Evolutionary conservation across 1,139 yeast species (phyloP).

Genomic region (Wickerhamomyces sp.): DNA sequence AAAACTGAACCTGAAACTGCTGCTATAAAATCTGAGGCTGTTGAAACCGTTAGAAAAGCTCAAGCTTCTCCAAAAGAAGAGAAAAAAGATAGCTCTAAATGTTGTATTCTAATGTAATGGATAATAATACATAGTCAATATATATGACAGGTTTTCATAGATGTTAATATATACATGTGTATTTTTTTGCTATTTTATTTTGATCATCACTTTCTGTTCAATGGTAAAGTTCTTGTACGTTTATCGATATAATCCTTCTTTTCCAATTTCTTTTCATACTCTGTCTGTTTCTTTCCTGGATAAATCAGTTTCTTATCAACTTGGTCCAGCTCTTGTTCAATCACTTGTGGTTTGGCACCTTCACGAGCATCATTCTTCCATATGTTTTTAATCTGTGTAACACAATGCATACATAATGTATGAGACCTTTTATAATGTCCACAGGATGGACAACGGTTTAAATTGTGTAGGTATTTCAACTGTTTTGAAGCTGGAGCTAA

Average conservation of each 20-base stretch:
- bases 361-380: slow-evolving; percentile 54
- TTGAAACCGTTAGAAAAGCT: slow-evolving; percentile 7
- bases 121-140: background rate
- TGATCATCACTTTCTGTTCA: slow-evolving; percentile 27
- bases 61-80: slow-evolving; percentile 11
- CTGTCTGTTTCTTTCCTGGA: slow-evolving; percentile 67
- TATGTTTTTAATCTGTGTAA: slow-evolving; percentile 67
- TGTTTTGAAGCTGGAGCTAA: slow-evolving; percentile 84
- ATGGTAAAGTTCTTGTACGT: slow-evolving; percentile 52
- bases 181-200: background rate
- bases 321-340: slow-evolving; percentile 48
- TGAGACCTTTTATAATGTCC: slow-evolving; percentile 90
- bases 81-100: slow-evolving; percentile 7
- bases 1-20: background rate
- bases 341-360: slow-evolving; percentile 10
- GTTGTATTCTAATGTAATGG: slow-evolving; percentile 17
- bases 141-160: background rate
- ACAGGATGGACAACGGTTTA: slow-evolving; percentile 92
- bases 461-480: slow-evolving; percentile 65
- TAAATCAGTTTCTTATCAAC: slow-evolving; percentile 64
- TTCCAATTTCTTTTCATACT: slow-evolving; percentile 42
- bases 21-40: slow-evolving; percentile 1
- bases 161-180: background rate
- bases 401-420: slow-evolving; percentile 90
- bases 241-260: slow-evolving; percentile 62